Evolutionary conservation across 179 eudicot genomes (phyloP), one percentile per base, ranked within the genome.

Genomic region (Beta macrorhiza): DNA sequence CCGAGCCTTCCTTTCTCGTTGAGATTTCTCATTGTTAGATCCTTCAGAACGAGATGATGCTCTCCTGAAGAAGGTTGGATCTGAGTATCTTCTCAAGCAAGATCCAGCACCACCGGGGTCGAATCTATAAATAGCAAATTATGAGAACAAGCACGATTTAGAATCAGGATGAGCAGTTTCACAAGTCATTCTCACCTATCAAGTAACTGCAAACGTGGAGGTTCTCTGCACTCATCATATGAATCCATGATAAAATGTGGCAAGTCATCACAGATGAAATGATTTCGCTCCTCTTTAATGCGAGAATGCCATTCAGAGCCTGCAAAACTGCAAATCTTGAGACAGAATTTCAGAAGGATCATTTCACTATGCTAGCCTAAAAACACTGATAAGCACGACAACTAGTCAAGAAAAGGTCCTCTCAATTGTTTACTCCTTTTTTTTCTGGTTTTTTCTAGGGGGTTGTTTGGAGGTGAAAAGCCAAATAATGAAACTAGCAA

Each of bases 61-160:
- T 85, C 90, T 90, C 83, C 79, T 89, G 81, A 97, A 93, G 89
- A 94, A 92, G 56, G 97, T 84, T 58, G 99, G 97, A 90, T 97
- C 99, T 57, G 99, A 93, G 87, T 97, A 97, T 81, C 93, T 91
- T 86, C 90, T 97, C 80, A 94, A 85, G 88, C 99, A 97, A 80
- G 99, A 91, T 82, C 99, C 99, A 76, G 98, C 88, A 74, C 97
- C 99, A 71, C 93, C 97, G 65, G 87, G 82, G 85, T 94, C 98
- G 88, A 97, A 97, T 87, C 99, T 97, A 84, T 78, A 87, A 69
- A 73, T 75, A 75, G 47, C 70, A 59, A 7, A 72, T 44, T 64
- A 73, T 59, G 75, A 32, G 77, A 79, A 76, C 71, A 74, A 56
- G 55, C 20, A 19, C 7, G 25, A 75, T 76, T 75, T 61, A 61